Evolutionary conservation across 2,329 filamentous ascomycete genomes (phyloP), one percentile per base, ranked within the genome.

Genomic region (Pseudophaeomoniella oleicola): DNA sequence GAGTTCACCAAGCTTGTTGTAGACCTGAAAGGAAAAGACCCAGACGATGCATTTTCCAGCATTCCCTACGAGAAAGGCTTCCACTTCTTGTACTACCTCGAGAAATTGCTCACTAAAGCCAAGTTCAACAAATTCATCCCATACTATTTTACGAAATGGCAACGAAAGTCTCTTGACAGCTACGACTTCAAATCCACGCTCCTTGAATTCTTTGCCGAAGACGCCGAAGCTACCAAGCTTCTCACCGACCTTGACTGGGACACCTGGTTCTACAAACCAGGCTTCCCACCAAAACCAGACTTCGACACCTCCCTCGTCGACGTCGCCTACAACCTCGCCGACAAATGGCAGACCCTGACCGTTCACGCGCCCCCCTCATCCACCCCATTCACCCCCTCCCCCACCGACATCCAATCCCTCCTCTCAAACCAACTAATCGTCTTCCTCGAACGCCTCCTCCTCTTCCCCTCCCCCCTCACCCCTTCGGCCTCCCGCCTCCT

Each of bases 11-110:
- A 92, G 57, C 71, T 98, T 37, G 76, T 94, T 46, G 72, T 87
- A 41, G 78, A 84, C 54, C 78, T 96, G 44, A 82, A 88, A 53
- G 85, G 84, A 39, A 79, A 90, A 46, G 88, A 96, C 49, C 90
- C 90, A 0, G 90, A 96, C 55, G 90, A 98, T 57, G 83, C 88
- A 1, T 98, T 96, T 63, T 92, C 82, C 46, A 81, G 75, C 16
- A 69, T 96, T 19, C 86, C 90, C 0, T 98, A 98, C 51, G 88
- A 96, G 55, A 96, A 98, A 61, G 88, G 88, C 3, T 96, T 94
- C 60, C 82, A 83, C 52, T 92, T 96, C 57, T 68, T 98, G 32
- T 94, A 86, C 58, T 78, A 87, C 50, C 75, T 98, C 11, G 90
- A 98, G 51, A 80, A 79, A 33, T 65, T 94, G 2, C 71, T 96